Evolutionary conservation across 192 early-diverging fungal genomes (phyloP).

Genomic region (Linnemannia elongata): DNA sequence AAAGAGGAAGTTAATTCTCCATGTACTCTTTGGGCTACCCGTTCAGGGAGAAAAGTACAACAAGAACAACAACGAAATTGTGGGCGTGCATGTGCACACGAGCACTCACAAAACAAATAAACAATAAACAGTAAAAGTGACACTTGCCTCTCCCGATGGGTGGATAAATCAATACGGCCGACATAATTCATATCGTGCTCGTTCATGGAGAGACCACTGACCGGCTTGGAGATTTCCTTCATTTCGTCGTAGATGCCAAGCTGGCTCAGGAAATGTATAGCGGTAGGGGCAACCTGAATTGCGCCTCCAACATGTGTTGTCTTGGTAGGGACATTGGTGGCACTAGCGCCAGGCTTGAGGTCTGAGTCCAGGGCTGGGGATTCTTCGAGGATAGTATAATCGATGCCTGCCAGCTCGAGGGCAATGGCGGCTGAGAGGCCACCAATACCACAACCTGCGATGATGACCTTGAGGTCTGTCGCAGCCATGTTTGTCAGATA

Average conservation of each 20-base stretch:
- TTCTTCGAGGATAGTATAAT: conserved; percentile 51
- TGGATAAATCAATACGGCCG: conserved; percentile 42
- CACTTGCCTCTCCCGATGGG: conserved; percentile 37
- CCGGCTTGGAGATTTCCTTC: conserved; percentile 46
- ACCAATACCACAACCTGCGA: conserved; percentile 53
- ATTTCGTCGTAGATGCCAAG: conserved; percentile 56
- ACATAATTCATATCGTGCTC: conserved; percentile 53
- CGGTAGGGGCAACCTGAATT: conserved; percentile 44
- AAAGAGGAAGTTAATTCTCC: background rate
- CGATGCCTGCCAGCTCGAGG: conserved; percentile 51
- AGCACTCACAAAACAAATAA: background rate
- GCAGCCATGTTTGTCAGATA: background rate
- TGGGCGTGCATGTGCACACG: background rate
- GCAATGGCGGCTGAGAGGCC: conserved; percentile 48
- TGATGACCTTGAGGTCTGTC: conserved; percentile 51
- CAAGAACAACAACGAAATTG: background rate
- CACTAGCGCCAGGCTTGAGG: background rate
- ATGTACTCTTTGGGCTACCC: background rate
- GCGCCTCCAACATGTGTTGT: conserved; percentile 21
- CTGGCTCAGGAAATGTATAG: conserved; percentile 47
- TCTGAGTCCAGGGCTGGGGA: background rate
- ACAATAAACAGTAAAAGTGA: background rate
- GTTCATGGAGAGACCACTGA: conserved; percentile 53
- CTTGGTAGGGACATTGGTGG: background rate
- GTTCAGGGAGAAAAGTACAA: background rate